Evolutionary conservation across 352 stramenopile genomes (phyloP), one percentile per base, ranked within the genome.

Genomic region (Globisporangium lucens): DNA sequence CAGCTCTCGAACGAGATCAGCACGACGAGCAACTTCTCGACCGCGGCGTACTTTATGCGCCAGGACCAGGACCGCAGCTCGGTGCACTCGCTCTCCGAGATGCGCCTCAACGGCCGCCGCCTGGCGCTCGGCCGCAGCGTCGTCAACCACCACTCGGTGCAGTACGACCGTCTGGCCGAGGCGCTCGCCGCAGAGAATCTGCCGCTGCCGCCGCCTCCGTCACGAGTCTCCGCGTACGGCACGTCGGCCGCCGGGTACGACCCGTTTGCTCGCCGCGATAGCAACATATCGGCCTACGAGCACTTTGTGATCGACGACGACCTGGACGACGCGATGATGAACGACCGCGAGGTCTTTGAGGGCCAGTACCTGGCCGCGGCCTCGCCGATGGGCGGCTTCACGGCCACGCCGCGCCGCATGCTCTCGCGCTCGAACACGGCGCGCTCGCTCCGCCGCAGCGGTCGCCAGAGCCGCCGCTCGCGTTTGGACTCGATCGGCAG

Each of bases 161-260:
- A 83, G 38, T 83, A 86, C 69, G 78, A 86, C 59, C 61, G 74
- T 15, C 69, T 86, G 0, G 76, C 74, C 2, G 74, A 83, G 33
- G 61, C 71, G 46, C 56, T 86, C 27, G 72, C 68, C 2, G 68
- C 74, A 30, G 75, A 80, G 57, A 79, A 82, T 56, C 63, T 83
- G 5, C 77, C 77, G n/a, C 69, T 85, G 73, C 77, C 77, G 15
- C 77, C 77, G 9, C 77, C 82, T 3, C 82, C 82, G n/a, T 76
- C 75, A 56, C 82, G 82, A 66, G 82, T 90, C 65, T 82, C 76
- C 24, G 87, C 89, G 80, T 89, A 87, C 53, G 82, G 82, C 63
- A 84, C 77, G 17, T 84, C 77, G 9, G 75, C 73, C 9, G 77
- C 74, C 6, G 74, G 74, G 0, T 76, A 81, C 62, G 82, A 90